Evolutionary conservation across 352 stramenopile genomes (phyloP).

Genomic region (Phytophthora meadii): DNA sequence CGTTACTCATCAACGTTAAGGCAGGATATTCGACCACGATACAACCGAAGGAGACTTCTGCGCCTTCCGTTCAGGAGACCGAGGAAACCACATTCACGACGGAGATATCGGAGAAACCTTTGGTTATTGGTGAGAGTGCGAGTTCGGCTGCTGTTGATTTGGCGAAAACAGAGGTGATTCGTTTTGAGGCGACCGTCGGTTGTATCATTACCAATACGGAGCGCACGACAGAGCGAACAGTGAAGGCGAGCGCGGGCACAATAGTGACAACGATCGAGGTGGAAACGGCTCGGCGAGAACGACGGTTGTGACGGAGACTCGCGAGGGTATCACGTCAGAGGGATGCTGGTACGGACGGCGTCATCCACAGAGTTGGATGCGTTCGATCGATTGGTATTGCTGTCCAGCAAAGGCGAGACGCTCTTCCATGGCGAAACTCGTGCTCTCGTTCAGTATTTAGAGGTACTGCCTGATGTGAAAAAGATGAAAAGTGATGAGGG

Average conservation of each 20-base stretch:
- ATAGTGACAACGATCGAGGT: background rate
- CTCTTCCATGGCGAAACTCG: too few relatives aligned
- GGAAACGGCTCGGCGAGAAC: background rate
- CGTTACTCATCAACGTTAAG: too few relatives aligned
- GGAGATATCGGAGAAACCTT: background rate
- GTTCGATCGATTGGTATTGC: slow-evolving; percentile 32
- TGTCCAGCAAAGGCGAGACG: slow-evolving; percentile 3
- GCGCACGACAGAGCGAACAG: background rate
- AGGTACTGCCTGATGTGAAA: too few relatives aligned
- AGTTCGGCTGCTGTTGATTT: background rate
- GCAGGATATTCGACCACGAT: too few relatives aligned
- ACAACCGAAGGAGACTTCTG: too few relatives aligned
- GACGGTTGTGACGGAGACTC: background rate
- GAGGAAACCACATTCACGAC: background rate
- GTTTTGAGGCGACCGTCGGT: background rate
- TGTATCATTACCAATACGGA: background rate
- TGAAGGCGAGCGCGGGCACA: background rate
- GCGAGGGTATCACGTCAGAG: background rate
- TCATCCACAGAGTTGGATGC: slow-evolving; percentile 14
- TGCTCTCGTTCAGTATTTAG: too few relatives aligned
- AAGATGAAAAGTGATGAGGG: slow-evolving; percentile 19
- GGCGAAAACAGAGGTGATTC: background rate
- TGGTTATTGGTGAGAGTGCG: background rate
- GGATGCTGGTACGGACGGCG: slow-evolving; percentile 8
- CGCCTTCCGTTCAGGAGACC: too few relatives aligned